phyloP scores from a whole-genome alignment of 495 filamentous ascomycete species.

The Beverwykella pulmonaria region DNA sequence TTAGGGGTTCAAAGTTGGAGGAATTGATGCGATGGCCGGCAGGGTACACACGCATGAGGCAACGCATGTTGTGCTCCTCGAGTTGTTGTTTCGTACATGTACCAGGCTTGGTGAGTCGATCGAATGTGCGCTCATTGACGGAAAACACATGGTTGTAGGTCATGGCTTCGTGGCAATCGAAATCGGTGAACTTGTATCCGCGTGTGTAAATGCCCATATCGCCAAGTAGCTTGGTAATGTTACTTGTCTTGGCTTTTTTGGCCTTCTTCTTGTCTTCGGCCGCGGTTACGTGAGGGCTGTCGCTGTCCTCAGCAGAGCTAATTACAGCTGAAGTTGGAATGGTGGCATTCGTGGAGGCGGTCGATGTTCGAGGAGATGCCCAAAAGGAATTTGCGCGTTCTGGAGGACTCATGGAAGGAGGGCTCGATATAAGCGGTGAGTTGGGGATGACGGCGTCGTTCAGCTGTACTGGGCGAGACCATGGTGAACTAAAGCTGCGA shows the following conservation, averaged over 20 bases:
- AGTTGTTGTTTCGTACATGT: constrained; percentile 69
- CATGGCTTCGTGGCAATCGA: constrained; percentile 73
- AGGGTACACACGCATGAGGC: constrained; percentile 93
- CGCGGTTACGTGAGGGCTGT: constrained; percentile 47
- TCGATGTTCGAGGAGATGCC: constrained; percentile 53
- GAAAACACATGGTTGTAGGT: constrained; percentile 92
- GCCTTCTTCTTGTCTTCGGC: constrained; percentile 48
- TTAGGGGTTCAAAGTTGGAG: constrained; percentile 87
- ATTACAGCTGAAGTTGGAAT: constrained; percentile 59
- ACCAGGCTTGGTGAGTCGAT: constrained; percentile 67
- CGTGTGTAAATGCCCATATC: constrained; percentile 86
- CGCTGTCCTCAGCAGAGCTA: constrained; percentile 68
- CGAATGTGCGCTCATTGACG: constrained; percentile 82
- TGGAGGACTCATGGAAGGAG: constrained; percentile 54
- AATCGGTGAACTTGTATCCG: constrained; percentile 81
- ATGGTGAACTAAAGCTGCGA: constrained; percentile 77
- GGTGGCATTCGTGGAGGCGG: constrained; percentile 48
- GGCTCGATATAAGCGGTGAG: constrained; percentile 58
- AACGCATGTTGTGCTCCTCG: constrained; percentile 84
- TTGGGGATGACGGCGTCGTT: constrained; percentile 59
- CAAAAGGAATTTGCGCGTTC: constrained; percentile 46
- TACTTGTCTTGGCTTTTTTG: constrained; percentile 72
- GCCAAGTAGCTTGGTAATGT: constrained; percentile 81
- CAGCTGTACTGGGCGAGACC: constrained; percentile 38
- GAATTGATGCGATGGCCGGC: constrained; percentile 76